Evolutionary conservation across 495 filamentous ascomycete genomes (phyloP), one percentile per base, ranked within the genome.

Genomic region (Penicillium nucicola): DNA sequence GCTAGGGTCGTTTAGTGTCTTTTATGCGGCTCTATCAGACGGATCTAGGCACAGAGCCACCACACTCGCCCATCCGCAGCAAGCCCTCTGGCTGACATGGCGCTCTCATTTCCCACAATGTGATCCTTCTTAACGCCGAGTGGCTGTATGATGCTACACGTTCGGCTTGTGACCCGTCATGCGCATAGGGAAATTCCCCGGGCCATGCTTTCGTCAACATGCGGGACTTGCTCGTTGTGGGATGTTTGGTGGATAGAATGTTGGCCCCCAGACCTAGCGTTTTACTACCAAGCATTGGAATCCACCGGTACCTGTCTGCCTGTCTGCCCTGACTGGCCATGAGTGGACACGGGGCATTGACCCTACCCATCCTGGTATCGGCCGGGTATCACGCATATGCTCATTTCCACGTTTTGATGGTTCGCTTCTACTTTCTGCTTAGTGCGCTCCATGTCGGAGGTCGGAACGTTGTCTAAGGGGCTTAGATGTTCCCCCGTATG

Each of bases 21-120:
- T 48, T 44, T 19, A 60, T 60, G 57, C 53, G 57, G 57, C 57
- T 60, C 57, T 60, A 52, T 38, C 20, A 44, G 45, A 9, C 45
- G 25, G 13, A 41, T 35, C 52, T 45, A 54, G 41, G 34, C 44
- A 47, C 42, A 22, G 43, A 37, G 33, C 30, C 32, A 5, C 1
- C 25, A 42, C 23, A 23, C n/a, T 28, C 30, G 32, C 33, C 34
- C 42, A 15, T 3, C 14, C 17, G 23, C 15, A 30, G n/a, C 19
- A 17, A 36, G 18, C 39, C 36, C 30, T 14, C 7, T 32, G 37
- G 19, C 28, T 41, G 18, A 48, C 18, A 10, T 25, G 46, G 28
- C 46, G 32, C 13, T 11, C 14, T 7, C 8, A 22, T 5, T 17
- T 15, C 18, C 30, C 37, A 6, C 3, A n/a, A 48, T 41, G 37